phyloP scores from a whole-genome alignment of 2,329 filamentous ascomycete genomes.

The Chrysoporthe austroafricana region DNA sequence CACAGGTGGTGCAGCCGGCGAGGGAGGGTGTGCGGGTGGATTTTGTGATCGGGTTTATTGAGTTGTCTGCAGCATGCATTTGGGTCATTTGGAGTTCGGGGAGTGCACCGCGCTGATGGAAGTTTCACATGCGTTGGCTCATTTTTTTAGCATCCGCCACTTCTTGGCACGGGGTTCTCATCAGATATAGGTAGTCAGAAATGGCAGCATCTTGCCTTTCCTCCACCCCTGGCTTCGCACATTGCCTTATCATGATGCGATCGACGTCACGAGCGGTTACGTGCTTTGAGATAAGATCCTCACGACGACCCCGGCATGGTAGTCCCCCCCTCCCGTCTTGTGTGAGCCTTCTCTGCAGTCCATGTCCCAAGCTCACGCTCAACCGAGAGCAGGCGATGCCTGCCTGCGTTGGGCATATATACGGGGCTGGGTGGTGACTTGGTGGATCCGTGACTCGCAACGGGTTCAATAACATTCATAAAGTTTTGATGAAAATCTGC shows the following conservation, averaged over 20 bases:
- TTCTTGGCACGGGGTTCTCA: background rate
- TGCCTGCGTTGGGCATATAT: too few species aligned
- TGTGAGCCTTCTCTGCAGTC: too few species aligned
- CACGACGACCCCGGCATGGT: too few species aligned
- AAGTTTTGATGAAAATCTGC: too few species aligned
- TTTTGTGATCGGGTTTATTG: background rate
- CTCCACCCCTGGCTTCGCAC: background rate
- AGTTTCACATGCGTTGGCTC: background rate
- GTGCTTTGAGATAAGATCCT: too few species aligned
- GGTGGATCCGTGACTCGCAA: too few species aligned
- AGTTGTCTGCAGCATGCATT: slow-evolving; percentile 13
- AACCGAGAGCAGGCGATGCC: too few species aligned
- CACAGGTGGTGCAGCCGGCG: background rate
- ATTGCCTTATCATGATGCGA: background rate
- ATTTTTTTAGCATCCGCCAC: background rate
- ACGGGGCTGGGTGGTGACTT: too few species aligned
- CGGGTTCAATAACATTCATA: too few species aligned
- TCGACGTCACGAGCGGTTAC: too few species aligned
- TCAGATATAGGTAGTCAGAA: background rate
- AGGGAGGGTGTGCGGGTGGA: background rate
- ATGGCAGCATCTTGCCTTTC: background rate
- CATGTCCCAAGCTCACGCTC: too few species aligned
- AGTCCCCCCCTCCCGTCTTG: too few species aligned
- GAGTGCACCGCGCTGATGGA: background rate
- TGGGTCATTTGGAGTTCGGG: slow-evolving; percentile 28